Base-by-base conservation (phyloP, 2,329 filamentous ascomycete species). In the Fusarium brevicatenulatum region DNA sequence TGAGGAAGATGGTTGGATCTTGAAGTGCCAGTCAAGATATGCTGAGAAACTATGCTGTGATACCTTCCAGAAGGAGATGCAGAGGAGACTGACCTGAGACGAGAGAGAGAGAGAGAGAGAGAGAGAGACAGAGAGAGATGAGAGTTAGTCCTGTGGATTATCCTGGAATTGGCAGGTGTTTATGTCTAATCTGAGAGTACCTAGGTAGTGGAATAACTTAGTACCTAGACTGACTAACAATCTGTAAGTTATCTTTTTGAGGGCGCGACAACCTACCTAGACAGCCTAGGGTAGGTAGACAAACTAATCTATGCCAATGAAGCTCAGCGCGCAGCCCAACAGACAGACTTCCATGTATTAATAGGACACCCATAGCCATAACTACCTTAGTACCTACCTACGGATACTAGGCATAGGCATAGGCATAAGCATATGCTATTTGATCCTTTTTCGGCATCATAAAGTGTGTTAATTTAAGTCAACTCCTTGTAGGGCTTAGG, bases 31-130 rank as follows among this genome's bases (percentile, higher is more conserved):
- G 34, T 36, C 42, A 43, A 30, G 19, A 40, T 44, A 52, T 40
- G 56, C 25, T 56, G 46, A 46, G 62, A 39, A 66, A 58, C 63
- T 8, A 30, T 25, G 30, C 15, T 47, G 57, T 56, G 37, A 68
- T 59, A 68, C 62, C 62, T 73, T 73, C 70, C 66, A 71, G 70
- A 73, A 73, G 54, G 62, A 63, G 57, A 55, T 58, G 32, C 37
- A 61, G 40, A 34, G 30, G 43, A 53, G 28, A 57, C 25, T 28
- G 30, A 32, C 36, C 40, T 61, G 50, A 40, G 68, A 66, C 44
- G 53, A 39, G 63, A 47, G 63, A 47, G 44, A 71, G 39, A 9
- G 53, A 39, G 63, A 47, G 63, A 47, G 44, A 71, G 39, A 9
- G 53, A 39, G 63, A 47, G 63, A 47, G 44, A 71, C 34, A 9